Percentiles rank a stretch among this genome's conserved stretches.
These are phyloP conservation scores for Moelleriella libera DNA, from an alignment of 2,329 filamentous ascomycete genomes.

Conservation along the genomic window DNA sequence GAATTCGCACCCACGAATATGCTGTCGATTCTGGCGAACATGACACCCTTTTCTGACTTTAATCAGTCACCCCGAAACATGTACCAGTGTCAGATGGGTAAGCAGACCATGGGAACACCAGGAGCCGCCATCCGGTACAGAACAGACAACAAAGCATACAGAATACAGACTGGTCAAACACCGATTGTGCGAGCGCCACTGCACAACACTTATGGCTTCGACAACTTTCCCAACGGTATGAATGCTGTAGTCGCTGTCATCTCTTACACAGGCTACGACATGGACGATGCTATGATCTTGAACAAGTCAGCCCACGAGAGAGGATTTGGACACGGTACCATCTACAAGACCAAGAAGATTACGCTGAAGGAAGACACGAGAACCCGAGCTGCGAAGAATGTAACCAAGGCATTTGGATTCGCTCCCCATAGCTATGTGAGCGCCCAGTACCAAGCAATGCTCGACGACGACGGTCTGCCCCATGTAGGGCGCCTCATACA, in stretches of 20 bases:
- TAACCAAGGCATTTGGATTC: slow-evolving; percentile 82
- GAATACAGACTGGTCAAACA: slow-evolving; percentile 88
- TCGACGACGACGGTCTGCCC: slow-evolving; percentile 83
- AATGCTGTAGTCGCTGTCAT: slow-evolving; percentile 96
- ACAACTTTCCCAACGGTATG: slow-evolving; percentile 95
- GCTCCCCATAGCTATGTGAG: slow-evolving; percentile 63
- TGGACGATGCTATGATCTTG: slow-evolving; percentile 99
- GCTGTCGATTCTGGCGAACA: slow-evolving; percentile 91
- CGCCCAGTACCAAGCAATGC: slow-evolving; percentile 51
- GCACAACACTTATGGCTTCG: slow-evolving; percentile 90
- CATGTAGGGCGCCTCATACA: slow-evolving; percentile 63
- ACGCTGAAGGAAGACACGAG: slow-evolving; percentile 68
- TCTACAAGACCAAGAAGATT: slow-evolving; percentile 95
- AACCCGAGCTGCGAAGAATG: slow-evolving; percentile 49
- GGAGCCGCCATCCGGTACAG: slow-evolving; percentile 72
- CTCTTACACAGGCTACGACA: slow-evolving; percentile 97
- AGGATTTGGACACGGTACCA: slow-evolving; percentile 87
- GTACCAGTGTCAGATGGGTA: slow-evolving; percentile 99
- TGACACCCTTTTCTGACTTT: slow-evolving; percentile 97
- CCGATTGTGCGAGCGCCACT: slow-evolving; percentile 83
- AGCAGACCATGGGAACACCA: slow-evolving; percentile 97
- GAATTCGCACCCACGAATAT: slow-evolving; percentile 94
- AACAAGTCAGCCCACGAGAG: slow-evolving; percentile 96
- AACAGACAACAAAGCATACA: slow-evolving; percentile 95
- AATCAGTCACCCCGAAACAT: slow-evolving; percentile 98